Evolutionary conservation across 352 stramenopile species (phyloP).

Genomic region (Globisporangium iwayamae): DNA sequence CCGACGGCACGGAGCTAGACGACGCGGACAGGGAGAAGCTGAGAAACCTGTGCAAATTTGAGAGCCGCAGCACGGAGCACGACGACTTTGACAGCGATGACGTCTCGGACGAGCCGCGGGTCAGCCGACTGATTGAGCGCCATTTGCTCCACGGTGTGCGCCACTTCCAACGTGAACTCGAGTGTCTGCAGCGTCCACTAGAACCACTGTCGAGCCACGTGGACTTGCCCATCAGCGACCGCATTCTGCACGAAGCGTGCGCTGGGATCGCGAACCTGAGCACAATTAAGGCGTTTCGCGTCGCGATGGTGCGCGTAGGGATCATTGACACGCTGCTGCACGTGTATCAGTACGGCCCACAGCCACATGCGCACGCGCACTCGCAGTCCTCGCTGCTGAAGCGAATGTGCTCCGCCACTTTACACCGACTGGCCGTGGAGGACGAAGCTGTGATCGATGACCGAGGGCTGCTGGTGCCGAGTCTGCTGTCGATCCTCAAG

Average conservation of each 20-base stretch:
- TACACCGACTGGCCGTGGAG: slow-evolving; percentile 67
- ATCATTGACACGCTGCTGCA: slow-evolving; percentile 52
- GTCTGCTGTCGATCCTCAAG: slow-evolving; percentile 47
- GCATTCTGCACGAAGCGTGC: slow-evolving; percentile 54
- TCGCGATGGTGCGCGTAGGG: slow-evolving; percentile 48
- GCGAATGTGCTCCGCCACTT: slow-evolving; percentile 58
- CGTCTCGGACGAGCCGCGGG: neutral
- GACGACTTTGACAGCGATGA: slow-evolving; percentile 7
- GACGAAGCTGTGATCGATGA: slow-evolving; percentile 41
- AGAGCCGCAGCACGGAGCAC: neutral
- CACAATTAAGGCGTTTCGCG: slow-evolving; percentile 52
- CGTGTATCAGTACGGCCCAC: slow-evolving; percentile 25
- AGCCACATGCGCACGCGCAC: neutral
- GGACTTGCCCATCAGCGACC: slow-evolving; percentile 17
- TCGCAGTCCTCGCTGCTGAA: slow-evolving; percentile 19
- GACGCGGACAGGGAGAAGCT: neutral
- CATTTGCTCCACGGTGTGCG: slow-evolving; percentile 58
- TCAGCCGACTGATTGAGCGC: slow-evolving; percentile 44
- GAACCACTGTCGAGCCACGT: neutral
- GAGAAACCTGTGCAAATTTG: neutral
- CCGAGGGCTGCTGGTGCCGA: slow-evolving; percentile 40
- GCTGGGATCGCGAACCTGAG: slow-evolving; percentile 69
- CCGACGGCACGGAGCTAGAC: slow-evolving; percentile 8
- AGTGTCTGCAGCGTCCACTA: slow-evolving; percentile 17
- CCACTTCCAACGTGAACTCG: slow-evolving; percentile 58